Percentiles rank a stretch among this genome's conserved stretches.
phyloP scores from a whole-genome alignment of 2,329 filamentous ascomycete species.

The Fusarium sp. region DNA sequence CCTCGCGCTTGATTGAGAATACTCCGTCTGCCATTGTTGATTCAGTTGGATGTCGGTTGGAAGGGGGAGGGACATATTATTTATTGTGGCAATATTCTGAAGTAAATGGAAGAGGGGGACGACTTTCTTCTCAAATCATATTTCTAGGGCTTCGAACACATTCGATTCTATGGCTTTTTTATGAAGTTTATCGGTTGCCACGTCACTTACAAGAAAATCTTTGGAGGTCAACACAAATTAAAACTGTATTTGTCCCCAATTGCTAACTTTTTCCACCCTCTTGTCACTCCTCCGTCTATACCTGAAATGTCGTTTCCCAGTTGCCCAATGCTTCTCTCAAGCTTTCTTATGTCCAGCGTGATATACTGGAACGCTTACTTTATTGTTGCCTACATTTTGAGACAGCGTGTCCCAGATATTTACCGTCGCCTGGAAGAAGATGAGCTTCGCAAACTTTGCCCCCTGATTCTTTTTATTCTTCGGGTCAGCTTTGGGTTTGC shows the following conservation, averaged over 20 bases:
- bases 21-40: neutral
- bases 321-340: conserved; percentile 35
- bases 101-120: neutral
- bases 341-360: conserved; percentile 29
- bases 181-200: conserved; percentile 6
- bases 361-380: conserved; percentile 41
- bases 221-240: neutral
- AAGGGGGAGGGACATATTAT: neutral
- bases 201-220: neutral
- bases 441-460: conserved; percentile 28
- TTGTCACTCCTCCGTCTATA: neutral
- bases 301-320: conserved; percentile 17
- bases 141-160: neutral
- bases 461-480: conserved; percentile 31
- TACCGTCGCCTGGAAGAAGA: conserved; percentile 33
- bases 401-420: conserved; percentile 11
- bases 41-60: neutral
- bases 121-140: neutral
- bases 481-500: conserved; percentile 47
- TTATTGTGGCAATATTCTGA: neutral
- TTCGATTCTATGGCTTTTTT: neutral
- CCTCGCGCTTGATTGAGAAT: neutral
- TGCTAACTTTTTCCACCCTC: neutral
- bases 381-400: conserved; percentile 23
- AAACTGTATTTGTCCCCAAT: neutral